Conservation (phyloP, 371 early-diverging fungal species). For the Encephalitozoon cuniculi region DNA sequence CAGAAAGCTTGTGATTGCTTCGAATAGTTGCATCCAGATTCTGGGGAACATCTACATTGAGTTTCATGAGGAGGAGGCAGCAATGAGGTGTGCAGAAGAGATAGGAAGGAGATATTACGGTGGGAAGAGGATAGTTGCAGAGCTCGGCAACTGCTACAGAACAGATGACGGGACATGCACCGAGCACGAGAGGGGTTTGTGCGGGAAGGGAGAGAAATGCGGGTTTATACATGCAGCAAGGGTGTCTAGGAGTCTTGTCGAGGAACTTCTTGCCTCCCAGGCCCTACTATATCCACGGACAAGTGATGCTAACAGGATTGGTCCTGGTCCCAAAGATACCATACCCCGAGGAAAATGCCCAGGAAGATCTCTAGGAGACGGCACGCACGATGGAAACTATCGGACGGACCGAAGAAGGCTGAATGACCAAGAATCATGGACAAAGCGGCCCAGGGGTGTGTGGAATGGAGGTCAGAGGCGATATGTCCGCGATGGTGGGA, state of each 20-base stretch:
- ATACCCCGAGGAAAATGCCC: not conserved
- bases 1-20: conserved; percentile 84
- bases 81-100: conserved; percentile 74
- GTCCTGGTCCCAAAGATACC: not conserved
- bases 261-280: conserved; percentile 33
- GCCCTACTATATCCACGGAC: not conserved
- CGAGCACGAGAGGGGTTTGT: conserved; percentile 80
- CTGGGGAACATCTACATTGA: conserved; percentile 80
- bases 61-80: conserved; percentile 77
- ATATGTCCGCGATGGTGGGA: not conserved
- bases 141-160: conserved; percentile 84
- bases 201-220: conserved; percentile 86
- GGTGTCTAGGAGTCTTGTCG: conserved; percentile 5
- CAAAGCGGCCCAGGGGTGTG: not conserved
- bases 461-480: not conserved
- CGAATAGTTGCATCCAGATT: conserved; percentile 91
- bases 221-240: conserved; percentile 91
- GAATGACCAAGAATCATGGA: not conserved
- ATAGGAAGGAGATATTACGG: conserved; percentile 83
- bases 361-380: not conserved
- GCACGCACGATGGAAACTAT: not conserved
- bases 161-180: conserved; percentile 91
- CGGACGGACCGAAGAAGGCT: not conserved
- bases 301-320: not conserved
- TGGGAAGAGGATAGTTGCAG: conserved; percentile 81